Base-by-base conservation (phyloP, 2,329 filamentous ascomycete genomes). In the Cladophialophora exuberans region DNA sequence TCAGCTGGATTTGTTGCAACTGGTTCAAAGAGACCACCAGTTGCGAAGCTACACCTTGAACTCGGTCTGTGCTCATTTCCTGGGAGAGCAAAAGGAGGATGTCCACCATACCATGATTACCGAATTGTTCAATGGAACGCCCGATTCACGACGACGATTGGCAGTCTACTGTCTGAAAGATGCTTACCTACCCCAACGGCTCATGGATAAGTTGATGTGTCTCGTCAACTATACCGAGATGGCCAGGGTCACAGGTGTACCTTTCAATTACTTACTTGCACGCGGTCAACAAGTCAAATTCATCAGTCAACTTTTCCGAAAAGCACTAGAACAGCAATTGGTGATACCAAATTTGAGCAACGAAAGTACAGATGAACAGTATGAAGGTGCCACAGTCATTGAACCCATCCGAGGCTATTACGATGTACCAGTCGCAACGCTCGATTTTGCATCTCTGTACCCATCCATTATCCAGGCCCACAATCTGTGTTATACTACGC, bases 21-120 rank as follows among this genome's bases (percentile, higher is more conserved):
- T 99, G 26, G 86, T 99, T 46, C 94, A 99, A 71, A 83, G 95
- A 64, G 95, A 99, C 67, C 86, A 99, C 65, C 94, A 99, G 15
- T 79, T 99, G 28, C 83, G 94, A 77, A 97, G 93, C 74, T 99
- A 99, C 70, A 99, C 94, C 0, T 80, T 99, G 23, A 99, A 99
- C 72, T 96, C 94, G 1, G 94, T 99, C 4, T 96, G 86, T 63
- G 89, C 94, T 3, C 89, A 99, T 62, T 99, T 99, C 67, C 72
- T 99, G 20, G 91, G 91, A 42, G 94, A 99, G 70, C 94, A 99
- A 70, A 99, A 99, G 69, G 94, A 99, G 73, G 94, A 99, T 72
- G 94, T 99, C 2, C 94, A 99, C 68, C 87, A 99, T 73, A 97
- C 92, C 2, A 99, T 99, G 91, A 99, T 99, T 66, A 99, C 95